These are phyloP conservation scores for Yarrowia sp. DNA, from an alignment of 805 yeast species.

Conservation along the genomic window DNA sequence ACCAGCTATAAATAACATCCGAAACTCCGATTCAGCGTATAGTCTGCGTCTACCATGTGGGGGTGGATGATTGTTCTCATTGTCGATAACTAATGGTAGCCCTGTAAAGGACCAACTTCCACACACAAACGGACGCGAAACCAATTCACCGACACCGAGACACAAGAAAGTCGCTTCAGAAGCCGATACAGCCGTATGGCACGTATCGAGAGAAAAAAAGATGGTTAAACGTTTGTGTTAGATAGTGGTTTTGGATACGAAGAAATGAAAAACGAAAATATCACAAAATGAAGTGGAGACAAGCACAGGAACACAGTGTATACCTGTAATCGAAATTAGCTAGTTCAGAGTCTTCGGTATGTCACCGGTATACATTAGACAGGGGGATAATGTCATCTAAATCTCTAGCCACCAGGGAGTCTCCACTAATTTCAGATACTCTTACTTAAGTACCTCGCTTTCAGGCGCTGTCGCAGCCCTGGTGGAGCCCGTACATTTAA, in stretches of 20 bases:
- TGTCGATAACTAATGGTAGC: no score
- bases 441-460: no score
- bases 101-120: no score
- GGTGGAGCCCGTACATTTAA: no score
- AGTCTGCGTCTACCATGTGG: background rate
- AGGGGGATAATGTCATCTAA: background rate
- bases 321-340: background rate
- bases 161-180: background rate
- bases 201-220: background rate
- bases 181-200: background rate
- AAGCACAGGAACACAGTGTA: background rate
- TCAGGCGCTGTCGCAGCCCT: no score
- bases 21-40: conserved; percentile 15
- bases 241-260: background rate
- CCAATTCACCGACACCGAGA: background rate
- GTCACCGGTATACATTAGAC: background rate
- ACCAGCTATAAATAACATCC: conserved; percentile 6
- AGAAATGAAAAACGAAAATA: background rate
- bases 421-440: background rate
- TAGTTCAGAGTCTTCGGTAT: background rate
- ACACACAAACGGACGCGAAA: background rate
- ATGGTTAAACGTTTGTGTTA: background rate
- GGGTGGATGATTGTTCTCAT: conserved; percentile 1
- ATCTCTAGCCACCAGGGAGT: no score
- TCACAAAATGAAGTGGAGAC: background rate